These are phyloP conservation scores for Hypoxylon sp. DNA, from an alignment of 2,329 filamentous ascomycete species.

Conservation along the genomic window DNA sequence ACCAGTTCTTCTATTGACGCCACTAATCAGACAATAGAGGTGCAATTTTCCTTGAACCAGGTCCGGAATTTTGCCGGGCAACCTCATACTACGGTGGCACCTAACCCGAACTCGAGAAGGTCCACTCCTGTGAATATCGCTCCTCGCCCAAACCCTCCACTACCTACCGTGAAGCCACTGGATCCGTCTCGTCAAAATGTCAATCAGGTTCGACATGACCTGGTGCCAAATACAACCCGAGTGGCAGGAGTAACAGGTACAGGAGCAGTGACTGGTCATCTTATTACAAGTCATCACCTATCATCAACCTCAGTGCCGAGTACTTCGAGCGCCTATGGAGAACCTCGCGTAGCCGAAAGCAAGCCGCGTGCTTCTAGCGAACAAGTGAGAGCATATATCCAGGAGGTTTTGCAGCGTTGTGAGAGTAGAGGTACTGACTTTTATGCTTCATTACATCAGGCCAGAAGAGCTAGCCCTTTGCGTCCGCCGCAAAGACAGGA, in stretches of 20 bases:
- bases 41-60: slow-evolving; percentile 4
- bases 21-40: slow-evolving; percentile 5
- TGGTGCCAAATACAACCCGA: no score
- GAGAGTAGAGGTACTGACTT: not conserved
- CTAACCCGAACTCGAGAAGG: slow-evolving; percentile 4
- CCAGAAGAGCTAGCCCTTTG: not conserved
- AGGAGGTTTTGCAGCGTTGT: not conserved
- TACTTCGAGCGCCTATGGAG: slow-evolving; percentile 1
- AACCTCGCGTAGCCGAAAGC: not conserved
- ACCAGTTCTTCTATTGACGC: not conserved
- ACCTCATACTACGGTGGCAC: not conserved
- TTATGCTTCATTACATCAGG: slow-evolving; percentile 1
- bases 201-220: not conserved
- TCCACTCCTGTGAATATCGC: slow-evolving; percentile 6
- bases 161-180: not conserved
- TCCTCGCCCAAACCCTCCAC: slow-evolving; percentile 7
- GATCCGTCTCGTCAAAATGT: slow-evolving; percentile 5
- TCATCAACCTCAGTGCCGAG: not conserved
- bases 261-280: not conserved
- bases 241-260: not conserved
- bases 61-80: not conserved
- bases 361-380: not conserved
- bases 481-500: not conserved
- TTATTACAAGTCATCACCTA: not conserved
- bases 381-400: slow-evolving; percentile 10